Evolutionary conservation across 306 rosid species (phyloP).

Genomic region (Acacia acuminata): DNA sequence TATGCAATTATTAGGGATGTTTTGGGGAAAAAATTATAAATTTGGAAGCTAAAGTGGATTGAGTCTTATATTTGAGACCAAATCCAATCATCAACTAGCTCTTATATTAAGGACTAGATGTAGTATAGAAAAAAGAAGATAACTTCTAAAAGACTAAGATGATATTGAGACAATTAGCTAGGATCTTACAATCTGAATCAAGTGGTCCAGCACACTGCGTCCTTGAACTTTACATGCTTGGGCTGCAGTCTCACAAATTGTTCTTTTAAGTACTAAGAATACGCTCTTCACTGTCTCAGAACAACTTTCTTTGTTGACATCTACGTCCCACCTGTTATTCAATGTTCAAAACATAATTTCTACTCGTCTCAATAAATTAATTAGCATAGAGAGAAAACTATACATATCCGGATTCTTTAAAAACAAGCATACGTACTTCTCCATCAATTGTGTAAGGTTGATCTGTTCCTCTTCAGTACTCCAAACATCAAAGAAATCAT

Average conservation of each 20-base stretch:
- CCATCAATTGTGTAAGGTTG: conserved; percentile 40
- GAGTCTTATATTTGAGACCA: no score
- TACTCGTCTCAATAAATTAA: no score
- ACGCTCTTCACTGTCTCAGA: conserved; percentile 53
- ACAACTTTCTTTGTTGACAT: conserved; percentile 42
- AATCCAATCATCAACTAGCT: no score
- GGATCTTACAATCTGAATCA: not conserved
- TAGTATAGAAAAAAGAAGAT: no score
- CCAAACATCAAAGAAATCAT: conserved; percentile 58
- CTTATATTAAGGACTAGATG: no score
- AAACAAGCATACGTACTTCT: conserved; percentile 34
- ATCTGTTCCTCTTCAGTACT: conserved; percentile 55
- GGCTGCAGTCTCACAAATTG: conserved; percentile 44
- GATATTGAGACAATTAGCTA: not conserved
- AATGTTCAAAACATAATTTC: not conserved
- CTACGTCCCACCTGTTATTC: conserved; percentile 52
- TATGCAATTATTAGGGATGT: no score
- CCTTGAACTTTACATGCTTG: not conserved
- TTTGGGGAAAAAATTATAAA: no score
- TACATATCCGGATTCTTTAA: not conserved
- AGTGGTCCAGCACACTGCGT: not conserved
- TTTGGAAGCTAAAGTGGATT: no score
- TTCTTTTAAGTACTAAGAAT: conserved; percentile 38
- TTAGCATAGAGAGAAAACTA: not conserved
- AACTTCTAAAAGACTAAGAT: not conserved